These are phyloP conservation scores for Thelonectria rubi DNA, from an alignment of 2,329 filamentous ascomycete genomes.

Conservation along the genomic window DNA sequence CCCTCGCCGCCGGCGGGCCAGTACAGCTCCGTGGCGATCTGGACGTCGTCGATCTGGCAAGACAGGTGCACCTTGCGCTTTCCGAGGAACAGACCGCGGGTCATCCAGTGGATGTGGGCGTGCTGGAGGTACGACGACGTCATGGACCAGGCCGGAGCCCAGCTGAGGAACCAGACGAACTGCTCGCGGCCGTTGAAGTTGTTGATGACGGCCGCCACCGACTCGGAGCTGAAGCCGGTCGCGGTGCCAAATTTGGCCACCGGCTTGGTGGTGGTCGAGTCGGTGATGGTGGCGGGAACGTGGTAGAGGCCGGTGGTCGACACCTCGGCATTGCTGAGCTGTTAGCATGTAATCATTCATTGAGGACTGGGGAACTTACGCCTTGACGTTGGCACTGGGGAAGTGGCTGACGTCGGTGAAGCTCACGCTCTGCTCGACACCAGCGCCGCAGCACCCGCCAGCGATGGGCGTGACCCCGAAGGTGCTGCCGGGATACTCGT, in stretches of 20 bases:
- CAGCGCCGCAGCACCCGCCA: constrained; percentile 13
- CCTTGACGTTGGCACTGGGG: constrained; percentile 28
- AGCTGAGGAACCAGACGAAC: constrained; percentile 33
- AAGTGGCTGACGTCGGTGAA: constrained; percentile 25
- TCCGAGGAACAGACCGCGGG: constrained; percentile 31
- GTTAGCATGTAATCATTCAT: neutral
- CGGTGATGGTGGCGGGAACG: constrained; percentile 26
- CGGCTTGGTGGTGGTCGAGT: constrained; percentile 22
- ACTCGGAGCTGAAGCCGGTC: constrained; percentile 21
- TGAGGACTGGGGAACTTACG: neutral
- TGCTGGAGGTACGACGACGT: constrained; percentile 31
- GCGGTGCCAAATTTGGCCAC: constrained; percentile 31
- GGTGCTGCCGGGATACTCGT: constrained; percentile 24
- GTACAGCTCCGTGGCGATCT: constrained; percentile 28
- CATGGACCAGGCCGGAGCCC: constrained; percentile 30
- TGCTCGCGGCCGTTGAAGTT: constrained; percentile 31
- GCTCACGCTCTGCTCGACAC: constrained; percentile 24
- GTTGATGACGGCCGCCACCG: constrained; percentile 31
- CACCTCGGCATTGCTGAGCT: constrained; percentile 20
- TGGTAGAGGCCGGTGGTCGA: constrained; percentile 32
- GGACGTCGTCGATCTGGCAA: constrained; percentile 30
- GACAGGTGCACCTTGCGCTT: constrained; percentile 32
- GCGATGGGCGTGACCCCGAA: constrained; percentile 15
- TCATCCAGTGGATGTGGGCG: constrained; percentile 33
- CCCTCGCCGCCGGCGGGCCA: constrained; percentile 23